A percentile compares a stretch with the other conserved stretches of the same genome.
phyloP scores from a whole-genome alignment of 306 rosid genomes.

The Corylus heterophylla region DNA sequence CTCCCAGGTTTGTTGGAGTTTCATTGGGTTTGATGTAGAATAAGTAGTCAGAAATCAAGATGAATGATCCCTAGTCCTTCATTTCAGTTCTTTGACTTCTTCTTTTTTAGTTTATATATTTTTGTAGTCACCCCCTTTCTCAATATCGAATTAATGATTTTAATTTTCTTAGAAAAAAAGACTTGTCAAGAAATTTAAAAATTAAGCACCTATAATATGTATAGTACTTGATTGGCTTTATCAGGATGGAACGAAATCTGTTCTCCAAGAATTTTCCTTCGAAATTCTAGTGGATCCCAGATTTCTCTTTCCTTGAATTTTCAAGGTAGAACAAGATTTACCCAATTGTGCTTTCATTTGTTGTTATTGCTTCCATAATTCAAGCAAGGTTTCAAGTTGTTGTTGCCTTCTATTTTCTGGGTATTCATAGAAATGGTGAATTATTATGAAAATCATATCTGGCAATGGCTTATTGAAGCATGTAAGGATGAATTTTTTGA shows the following conservation, averaged over 20 bases:
- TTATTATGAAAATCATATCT: not conserved
- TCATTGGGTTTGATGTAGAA: too few relatives aligned
- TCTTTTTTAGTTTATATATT: not conserved
- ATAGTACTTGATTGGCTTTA: not conserved
- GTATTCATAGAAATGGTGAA: not conserved
- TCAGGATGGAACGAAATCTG: not conserved
- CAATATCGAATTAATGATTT: not conserved
- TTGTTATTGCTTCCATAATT: not conserved
- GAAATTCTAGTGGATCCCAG: too few relatives aligned
- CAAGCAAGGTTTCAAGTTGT: not conserved
- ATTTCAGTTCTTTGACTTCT: too few relatives aligned
- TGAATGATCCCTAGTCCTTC: too few relatives aligned
- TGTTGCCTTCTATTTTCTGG: not conserved
- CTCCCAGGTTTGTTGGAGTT: constrained; percentile 57
- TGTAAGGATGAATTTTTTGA: not conserved
- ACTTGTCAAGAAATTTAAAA: not conserved
- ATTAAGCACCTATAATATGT: not conserved
- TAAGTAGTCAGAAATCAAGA: too few relatives aligned
- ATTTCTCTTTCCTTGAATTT: not conserved
- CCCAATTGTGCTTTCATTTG: not conserved
- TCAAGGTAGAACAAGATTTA: not conserved
- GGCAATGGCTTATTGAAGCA: not conserved
- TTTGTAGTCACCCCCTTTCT: not conserved
- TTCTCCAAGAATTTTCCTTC: too few relatives aligned
- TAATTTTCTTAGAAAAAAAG: not conserved